phyloP scores from a whole-genome alignment of 2,329 filamentous ascomycete genomes.

The Whalleya microplaca region DNA sequence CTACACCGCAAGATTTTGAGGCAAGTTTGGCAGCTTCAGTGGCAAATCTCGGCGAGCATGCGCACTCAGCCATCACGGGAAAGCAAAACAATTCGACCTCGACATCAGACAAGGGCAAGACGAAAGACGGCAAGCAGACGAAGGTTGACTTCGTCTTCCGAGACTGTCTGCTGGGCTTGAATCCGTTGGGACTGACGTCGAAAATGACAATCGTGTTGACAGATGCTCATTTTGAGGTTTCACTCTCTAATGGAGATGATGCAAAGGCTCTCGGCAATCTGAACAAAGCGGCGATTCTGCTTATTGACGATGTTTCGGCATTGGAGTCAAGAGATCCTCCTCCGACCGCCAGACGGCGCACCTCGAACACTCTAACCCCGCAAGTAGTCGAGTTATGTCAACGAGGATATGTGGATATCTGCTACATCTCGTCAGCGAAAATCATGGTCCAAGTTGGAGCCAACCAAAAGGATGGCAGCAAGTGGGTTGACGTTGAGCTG shows the following conservation, averaged over 20 bases:
- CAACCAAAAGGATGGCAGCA: constrained; percentile 60
- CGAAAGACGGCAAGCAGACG: constrained; percentile 56
- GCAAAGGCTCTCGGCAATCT: constrained; percentile 69
- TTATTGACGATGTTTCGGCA: constrained; percentile 74
- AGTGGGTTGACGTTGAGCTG: constrained; percentile 77
- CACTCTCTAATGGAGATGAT: constrained; percentile 66
- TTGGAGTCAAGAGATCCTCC: constrained; percentile 42
- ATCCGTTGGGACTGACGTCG: constrained; percentile 74
- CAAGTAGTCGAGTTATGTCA: constrained; percentile 62
- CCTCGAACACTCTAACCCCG: constrained; percentile 46
- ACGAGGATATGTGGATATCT: constrained; percentile 82
- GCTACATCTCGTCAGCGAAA: constrained; percentile 82
- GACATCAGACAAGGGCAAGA: constrained; percentile 27
- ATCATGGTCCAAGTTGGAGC: constrained; percentile 64
- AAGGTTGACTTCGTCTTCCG: constrained; percentile 75
- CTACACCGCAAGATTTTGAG: constrained; percentile 74
- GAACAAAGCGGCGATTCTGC: constrained; percentile 78
- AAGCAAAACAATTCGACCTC: constrained; percentile 22
- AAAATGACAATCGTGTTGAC: constrained; percentile 81
- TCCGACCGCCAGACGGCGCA: constrained; percentile 43
- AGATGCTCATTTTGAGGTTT: constrained; percentile 72
- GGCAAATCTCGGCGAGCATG: constrained; percentile 71
- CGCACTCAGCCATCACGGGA: constrained; percentile 53
- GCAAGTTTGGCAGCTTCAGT: constrained; percentile 78
- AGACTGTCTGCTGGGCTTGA: constrained; percentile 83